These are phyloP conservation scores for Penicillium sumatraense DNA, from an alignment of 2,329 filamentous ascomycete genomes.

Conservation along the genomic window DNA sequence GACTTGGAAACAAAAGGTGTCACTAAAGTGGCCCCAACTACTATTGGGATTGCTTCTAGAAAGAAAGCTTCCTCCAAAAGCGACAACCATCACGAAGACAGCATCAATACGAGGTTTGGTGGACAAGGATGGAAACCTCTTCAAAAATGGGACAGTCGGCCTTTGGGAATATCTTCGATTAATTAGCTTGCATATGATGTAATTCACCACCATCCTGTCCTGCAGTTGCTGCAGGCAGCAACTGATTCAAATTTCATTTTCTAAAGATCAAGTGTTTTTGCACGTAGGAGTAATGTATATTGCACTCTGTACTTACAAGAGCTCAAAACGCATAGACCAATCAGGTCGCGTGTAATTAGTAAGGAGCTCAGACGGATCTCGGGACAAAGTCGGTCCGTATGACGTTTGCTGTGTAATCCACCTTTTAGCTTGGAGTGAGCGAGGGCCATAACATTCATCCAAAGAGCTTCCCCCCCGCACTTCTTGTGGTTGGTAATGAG, in stretches of 20 bases:
- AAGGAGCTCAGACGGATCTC: not conserved
- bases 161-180: conserved; percentile 35
- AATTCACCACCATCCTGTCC: not conserved
- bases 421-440: not conserved
- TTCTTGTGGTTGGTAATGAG: conserved; percentile 30
- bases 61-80: conserved; percentile 2
- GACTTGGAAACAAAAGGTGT: conserved; percentile 19
- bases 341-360: conserved; percentile 16
- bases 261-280: not conserved
- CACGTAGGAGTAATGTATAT: too few species aligned
- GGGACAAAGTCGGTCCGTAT: conserved; percentile 19
- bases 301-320: too few species aligned
- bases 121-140: conserved; percentile 35
- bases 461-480: conserved; percentile 14
- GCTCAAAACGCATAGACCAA: conserved; percentile 1
- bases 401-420: conserved; percentile 25
- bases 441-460: not conserved
- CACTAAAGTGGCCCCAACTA: not conserved
- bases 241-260: not conserved
- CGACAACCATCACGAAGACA: conserved; percentile 3
- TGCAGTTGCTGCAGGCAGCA: conserved; percentile 32
- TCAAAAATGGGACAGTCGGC: conserved; percentile 37
- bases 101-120: conserved; percentile 26
- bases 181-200: conserved; percentile 15
- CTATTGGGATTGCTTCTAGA: not conserved